These are phyloP conservation scores for Fusarium chaquense DNA, from an alignment of 2,329 filamentous ascomycete genomes.

Conservation along the genomic window DNA sequence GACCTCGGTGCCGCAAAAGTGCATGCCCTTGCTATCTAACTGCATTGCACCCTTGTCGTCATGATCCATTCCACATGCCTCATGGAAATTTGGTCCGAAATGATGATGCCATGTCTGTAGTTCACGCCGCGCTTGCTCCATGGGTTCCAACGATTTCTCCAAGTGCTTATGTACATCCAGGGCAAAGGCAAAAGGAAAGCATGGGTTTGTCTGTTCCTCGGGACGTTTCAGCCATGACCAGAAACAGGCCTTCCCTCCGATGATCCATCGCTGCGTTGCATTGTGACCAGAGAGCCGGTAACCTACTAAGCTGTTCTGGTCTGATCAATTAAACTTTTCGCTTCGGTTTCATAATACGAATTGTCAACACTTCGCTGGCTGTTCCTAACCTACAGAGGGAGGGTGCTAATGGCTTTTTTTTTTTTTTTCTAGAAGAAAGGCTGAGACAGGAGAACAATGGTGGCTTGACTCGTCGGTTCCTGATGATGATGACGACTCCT, in stretches of 20 bases:
- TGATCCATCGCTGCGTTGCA: conserved; percentile 34
- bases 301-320: conserved; percentile 37
- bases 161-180: background rate
- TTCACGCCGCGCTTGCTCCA: background rate
- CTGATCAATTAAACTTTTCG: conserved; percentile 31
- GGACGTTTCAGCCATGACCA: conserved; percentile 41
- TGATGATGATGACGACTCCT: background rate
- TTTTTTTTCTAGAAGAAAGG: conserved; percentile 14
- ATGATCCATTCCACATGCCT: conserved; percentile 18
- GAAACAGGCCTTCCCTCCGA: conserved; percentile 37
- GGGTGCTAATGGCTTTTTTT: background rate
- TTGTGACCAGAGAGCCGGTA: conserved; percentile 41
- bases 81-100: conserved; percentile 8
- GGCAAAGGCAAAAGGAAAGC: background rate
- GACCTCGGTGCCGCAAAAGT: conserved; percentile 28
- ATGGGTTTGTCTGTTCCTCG: conserved; percentile 21
- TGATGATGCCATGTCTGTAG: conserved; percentile 15
- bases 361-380: conserved; percentile 2
- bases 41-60: conserved; percentile 11
- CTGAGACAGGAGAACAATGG: background rate
- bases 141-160: conserved; percentile 6
- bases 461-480: background rate
- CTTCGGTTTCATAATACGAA: conserved; percentile 38
- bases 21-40: conserved; percentile 5
- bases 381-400: background rate